Conservation (phyloP, 2,329 filamentous ascomycete genomes). For the Phyllosticta ampelicida region DNA sequence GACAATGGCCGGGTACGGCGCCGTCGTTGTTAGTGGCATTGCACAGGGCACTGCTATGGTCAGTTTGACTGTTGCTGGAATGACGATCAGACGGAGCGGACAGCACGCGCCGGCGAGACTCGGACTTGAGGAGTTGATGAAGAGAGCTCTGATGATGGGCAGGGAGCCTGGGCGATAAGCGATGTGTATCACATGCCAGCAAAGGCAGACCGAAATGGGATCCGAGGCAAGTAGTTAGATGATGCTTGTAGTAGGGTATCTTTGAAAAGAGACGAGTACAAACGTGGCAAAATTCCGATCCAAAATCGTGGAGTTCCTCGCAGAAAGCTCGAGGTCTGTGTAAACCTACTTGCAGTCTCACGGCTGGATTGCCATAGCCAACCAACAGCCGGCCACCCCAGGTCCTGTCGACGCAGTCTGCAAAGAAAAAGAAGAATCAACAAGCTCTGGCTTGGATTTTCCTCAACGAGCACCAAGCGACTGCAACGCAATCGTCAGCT, state of each 20-base stretch:
- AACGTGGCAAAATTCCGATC: not conserved
- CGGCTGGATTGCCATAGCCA: not conserved
- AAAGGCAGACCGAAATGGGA: not conserved
- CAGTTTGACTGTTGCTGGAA: not conserved
- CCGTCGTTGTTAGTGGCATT: constrained; percentile 4
- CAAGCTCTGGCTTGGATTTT: not conserved
- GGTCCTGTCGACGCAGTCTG: not conserved
- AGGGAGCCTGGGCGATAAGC: not conserved
- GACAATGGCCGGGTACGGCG: constrained; percentile 23
- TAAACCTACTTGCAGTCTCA: no score
- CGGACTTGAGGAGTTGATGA: no score
- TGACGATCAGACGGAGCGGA: not conserved
- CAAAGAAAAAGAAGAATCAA: not conserved
- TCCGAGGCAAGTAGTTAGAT: not conserved
- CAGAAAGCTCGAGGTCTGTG: no score
- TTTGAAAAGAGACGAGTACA: not conserved
- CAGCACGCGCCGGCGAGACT: no score
- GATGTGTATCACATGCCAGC: not conserved
- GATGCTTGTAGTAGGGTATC: not conserved
- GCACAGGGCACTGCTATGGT: not conserved
- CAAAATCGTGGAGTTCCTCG: not conserved
- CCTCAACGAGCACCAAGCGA: constrained; percentile 53
- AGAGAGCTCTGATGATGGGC: no score
- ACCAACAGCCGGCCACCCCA: not conserved
- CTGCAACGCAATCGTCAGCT: constrained; percentile 65